Evolutionary conservation across 441 rosid species (phyloP), one percentile per base, ranked within the genome.

Genomic region (Gossypium schwendimanii): DNA sequence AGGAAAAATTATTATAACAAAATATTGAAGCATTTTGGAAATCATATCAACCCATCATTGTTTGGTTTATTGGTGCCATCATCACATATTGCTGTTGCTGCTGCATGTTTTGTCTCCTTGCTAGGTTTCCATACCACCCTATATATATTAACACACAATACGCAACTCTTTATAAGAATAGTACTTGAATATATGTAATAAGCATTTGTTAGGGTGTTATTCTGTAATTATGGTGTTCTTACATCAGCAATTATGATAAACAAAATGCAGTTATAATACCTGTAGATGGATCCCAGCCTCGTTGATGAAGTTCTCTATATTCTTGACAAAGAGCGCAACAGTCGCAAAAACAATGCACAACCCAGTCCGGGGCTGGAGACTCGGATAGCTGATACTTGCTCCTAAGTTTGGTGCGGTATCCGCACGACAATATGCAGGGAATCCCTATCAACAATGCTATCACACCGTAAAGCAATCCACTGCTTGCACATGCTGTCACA

Each of bases 41-140:
- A 20, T 20, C 18, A 50, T 50, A 17, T 78, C 78, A 73, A 67
- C 45, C 64, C 72, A 66, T 76, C 85, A 85, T 85, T 64, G 70
- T 81, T 75, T 83, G 88, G 80, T 75, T 81, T 71, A 54, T 26
- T 4, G 86, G 88, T 0, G 85, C 76, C 78, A 33, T 53, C 88
- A 77, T 80, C 10, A 73, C 73, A 24, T 44, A 68, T 65, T 79
- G 82, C 20, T 52, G 57, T 6, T 26, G 63, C 33, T 73, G 79
- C 36, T 79, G 78, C 72, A 73, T 84, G 33, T 77, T 81, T 50
- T 71, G 85, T 59, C 82, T 84, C 64, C 76, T 79, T 81, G 84
- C 89, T 81, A 86, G 73, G 53, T 85, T 89, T 28, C 90, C 91
- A 75, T 82, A 84, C 93, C 97, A 92, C 5, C 97, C 92, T 87